Conservation (phyloP, 2,329 filamentous ascomycete species). For the Aureobasidium sp. region DNA sequence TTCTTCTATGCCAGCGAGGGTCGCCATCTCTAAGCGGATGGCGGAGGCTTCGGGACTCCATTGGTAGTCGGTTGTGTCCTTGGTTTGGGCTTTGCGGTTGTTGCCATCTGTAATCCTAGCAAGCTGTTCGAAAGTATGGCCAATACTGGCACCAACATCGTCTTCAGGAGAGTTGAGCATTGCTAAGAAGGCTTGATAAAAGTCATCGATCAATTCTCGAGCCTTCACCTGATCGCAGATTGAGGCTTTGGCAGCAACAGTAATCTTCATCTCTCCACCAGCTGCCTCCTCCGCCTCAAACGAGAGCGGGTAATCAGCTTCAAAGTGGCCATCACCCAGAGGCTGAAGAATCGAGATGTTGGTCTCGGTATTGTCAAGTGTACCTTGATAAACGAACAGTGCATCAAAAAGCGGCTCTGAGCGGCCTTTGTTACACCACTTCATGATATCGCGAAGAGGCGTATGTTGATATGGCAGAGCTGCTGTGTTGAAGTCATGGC, state of each 20-base stretch:
- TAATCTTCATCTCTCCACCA: constrained; percentile 44
- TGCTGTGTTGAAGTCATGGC: constrained; percentile 62
- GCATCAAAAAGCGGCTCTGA: constrained; percentile 62
- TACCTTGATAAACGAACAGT: constrained; percentile 70
- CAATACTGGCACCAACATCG: constrained; percentile 17
- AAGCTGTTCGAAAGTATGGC: constrained; percentile 6
- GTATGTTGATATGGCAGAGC: constrained; percentile 69
- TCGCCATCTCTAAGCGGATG: constrained; percentile 55
- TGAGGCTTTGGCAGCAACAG: constrained; percentile 49
- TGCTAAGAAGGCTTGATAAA: constrained; percentile 32
- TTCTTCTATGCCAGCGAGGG: constrained; percentile 47
- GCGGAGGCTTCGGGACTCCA: constrained; percentile 49
- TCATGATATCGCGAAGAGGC: constrained; percentile 68
- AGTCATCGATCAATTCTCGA: constrained; percentile 33
- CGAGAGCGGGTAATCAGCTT: constrained; percentile 65
- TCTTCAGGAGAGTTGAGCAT: constrained; percentile 28
- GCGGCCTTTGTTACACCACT: constrained; percentile 56
- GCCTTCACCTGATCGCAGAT: constrained; percentile 30
- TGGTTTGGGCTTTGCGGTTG: constrained; percentile 14
- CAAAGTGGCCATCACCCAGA: constrained; percentile 12
- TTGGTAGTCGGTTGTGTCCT: constrained; percentile 35
- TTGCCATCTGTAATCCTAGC: constrained; percentile 12
- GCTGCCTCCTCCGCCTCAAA: constrained; percentile 57
- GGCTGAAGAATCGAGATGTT: neutral
- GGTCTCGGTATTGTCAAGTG: neutral